phyloP scores from a whole-genome alignment of 306 rosid species.

The Prunus dulcis region DNA sequence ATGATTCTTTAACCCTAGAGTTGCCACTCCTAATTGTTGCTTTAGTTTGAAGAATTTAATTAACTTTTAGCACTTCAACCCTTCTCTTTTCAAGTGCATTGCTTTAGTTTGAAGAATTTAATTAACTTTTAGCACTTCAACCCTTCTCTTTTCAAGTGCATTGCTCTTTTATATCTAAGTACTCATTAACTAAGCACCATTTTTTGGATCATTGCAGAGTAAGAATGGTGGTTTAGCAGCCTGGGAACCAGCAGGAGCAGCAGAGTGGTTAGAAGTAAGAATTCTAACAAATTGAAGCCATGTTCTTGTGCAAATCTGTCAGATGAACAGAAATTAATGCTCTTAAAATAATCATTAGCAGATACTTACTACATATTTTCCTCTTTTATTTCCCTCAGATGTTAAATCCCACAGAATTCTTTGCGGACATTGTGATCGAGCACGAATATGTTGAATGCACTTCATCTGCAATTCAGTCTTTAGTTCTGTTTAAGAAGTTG shows the following conservation, averaged over 20 bases:
- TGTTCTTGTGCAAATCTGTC: neutral
- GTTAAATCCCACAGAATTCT: conserved; percentile 8
- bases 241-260: conserved; percentile 63
- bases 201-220: conserved; percentile 34
- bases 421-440: conserved; percentile 2
- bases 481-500: no score
- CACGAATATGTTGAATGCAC: conserved; percentile 15
- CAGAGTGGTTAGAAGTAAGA: conserved; percentile 9
- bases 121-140: neutral
- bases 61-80: neutral
- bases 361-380: no score
- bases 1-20: neutral
- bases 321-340: no score
- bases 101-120: neutral
- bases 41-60: neutral
- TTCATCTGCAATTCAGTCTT: neutral
- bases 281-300: neutral
- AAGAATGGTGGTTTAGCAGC: conserved; percentile 64
- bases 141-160: neutral
- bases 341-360: no score
- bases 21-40: neutral
- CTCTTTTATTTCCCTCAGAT: neutral
- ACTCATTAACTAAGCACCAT: neutral
- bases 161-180: neutral
- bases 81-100: neutral